Evolutionary conservation across 345 rosid genomes (phyloP).

Genomic region (Pugionium cornutum): DNA sequence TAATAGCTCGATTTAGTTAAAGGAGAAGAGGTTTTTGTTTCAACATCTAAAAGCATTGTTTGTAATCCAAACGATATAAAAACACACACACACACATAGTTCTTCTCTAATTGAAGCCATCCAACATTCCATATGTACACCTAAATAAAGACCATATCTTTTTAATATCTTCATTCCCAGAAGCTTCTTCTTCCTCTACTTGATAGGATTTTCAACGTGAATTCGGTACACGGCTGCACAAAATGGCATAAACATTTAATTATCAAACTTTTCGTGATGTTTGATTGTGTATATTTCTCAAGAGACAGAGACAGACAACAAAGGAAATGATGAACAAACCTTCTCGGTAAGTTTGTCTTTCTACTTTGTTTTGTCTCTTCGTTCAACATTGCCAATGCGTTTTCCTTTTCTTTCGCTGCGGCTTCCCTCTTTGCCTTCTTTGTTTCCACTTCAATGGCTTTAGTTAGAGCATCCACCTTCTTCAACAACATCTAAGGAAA

Average conservation of each 20-base stretch:
- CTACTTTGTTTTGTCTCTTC: slow-evolving; percentile 36
- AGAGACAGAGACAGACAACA: slow-evolving; percentile 5
- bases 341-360: slow-evolving; percentile 34
- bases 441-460: slow-evolving; percentile 74
- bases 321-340: slow-evolving; percentile 30
- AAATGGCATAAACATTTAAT: slow-evolving; percentile 1
- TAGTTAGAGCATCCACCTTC: slow-evolving; percentile 76
- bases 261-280: neutral
- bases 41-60: slow-evolving; percentile 12
- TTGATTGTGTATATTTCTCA: slow-evolving; percentile 14
- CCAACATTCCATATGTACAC: slow-evolving; percentile 31
- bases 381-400: slow-evolving; percentile 27
- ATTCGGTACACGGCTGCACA: slow-evolving; percentile 35
- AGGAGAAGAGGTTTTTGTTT: slow-evolving; percentile 23
- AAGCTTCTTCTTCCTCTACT: slow-evolving; percentile 31
- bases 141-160: slow-evolving; percentile 13
- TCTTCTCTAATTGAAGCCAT: slow-evolving; percentile 14
- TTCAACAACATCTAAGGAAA: slow-evolving; percentile 66
- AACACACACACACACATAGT: slow-evolving; percentile 2
- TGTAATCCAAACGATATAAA: slow-evolving; percentile 21
- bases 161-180: slow-evolving; percentile 9
- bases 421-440: slow-evolving; percentile 81
- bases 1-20: slow-evolving; percentile 3
- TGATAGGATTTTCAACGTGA: slow-evolving; percentile 28
- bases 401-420: slow-evolving; percentile 68